A percentile compares a stretch with the other conserved stretches of the same genome.
Conservation (phyloP, 768 basidiomycete genomes). For the Lentinus brumalis region DNA sequence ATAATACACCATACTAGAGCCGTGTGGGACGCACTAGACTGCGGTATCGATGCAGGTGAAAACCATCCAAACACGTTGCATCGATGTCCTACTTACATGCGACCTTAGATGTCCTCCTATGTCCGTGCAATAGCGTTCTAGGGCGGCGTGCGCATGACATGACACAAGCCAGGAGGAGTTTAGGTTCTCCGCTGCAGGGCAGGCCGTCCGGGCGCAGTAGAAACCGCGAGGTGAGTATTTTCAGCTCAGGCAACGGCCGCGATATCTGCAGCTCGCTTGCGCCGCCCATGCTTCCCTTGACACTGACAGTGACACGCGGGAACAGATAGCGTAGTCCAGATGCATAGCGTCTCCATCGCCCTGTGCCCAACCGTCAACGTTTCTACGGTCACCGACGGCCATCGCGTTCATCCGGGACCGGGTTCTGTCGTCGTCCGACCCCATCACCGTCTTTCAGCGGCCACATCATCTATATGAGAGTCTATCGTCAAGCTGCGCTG, state of each 20-base stretch:
- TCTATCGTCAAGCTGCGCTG: not conserved
- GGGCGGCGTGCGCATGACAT: not conserved
- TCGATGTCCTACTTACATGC: not conserved
- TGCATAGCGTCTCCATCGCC: constrained; percentile 11
- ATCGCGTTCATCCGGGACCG: not conserved
- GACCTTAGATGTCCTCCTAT: not conserved
- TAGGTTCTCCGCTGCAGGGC: not conserved
- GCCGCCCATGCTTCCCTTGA: not conserved
- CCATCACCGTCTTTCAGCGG: not conserved
- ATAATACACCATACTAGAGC: no score
- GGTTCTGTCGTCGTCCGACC: not conserved
- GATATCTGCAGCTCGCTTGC: not conserved
- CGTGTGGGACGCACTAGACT: no score
- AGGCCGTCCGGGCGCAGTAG: not conserved
- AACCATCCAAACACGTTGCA: not conserved
- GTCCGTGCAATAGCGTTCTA: not conserved
- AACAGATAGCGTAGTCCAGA: not conserved
- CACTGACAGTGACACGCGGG: not conserved
- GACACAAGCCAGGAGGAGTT: not conserved
- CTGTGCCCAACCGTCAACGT: constrained; percentile 6
- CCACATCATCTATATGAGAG: not conserved
- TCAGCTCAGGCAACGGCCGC: not conserved
- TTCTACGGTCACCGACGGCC: not conserved
- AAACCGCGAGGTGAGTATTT: not conserved
- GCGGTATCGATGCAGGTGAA: no score